Evolutionary conservation across 2,329 filamentous ascomycete species (phyloP).

Genomic region (Phoma sp.): DNA sequence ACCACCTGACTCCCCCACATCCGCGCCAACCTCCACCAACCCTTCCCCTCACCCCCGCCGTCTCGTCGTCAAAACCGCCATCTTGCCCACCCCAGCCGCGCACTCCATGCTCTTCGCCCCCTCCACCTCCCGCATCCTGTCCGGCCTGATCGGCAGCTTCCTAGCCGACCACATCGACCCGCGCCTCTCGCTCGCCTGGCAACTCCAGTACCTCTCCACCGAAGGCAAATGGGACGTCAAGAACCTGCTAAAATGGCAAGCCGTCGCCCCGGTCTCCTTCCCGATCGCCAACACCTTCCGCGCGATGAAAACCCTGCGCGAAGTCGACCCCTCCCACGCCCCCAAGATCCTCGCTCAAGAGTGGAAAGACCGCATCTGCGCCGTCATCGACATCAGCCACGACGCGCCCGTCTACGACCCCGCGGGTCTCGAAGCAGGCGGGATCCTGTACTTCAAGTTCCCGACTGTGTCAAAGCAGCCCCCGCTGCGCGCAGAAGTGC

Average conservation of each 20-base stretch:
- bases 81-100: conserved; percentile 77
- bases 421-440: conserved; percentile 51
- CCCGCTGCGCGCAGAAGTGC: conserved; percentile 67
- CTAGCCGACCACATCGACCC: conserved; percentile 75
- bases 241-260: conserved; percentile 90
- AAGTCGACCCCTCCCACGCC: conserved; percentile 83
- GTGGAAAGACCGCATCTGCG: conserved; percentile 71
- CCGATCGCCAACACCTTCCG: conserved; percentile 81
- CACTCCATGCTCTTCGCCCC: conserved; percentile 86
- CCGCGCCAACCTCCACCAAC: conserved; percentile 6
- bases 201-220: conserved; percentile 84
- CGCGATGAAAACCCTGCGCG: conserved; percentile 90
- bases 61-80: conserved; percentile 66
- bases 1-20: conserved; percentile 10
- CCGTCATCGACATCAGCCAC: conserved; percentile 89
- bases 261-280: conserved; percentile 75
- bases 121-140: conserved; percentile 73
- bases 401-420: conserved; percentile 91
- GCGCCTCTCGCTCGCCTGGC: conserved; percentile 84
- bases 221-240: conserved; percentile 98
- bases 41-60: conserved; percentile 36
- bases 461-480: conserved; percentile 92
- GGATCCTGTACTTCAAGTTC: conserved; percentile 72
- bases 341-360: conserved; percentile 72
- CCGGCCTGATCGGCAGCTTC: conserved; percentile 84